phyloP scores from a whole-genome alignment of 2,329 filamentous ascomycete genomes.

The Aspergillus brunneoviolaceus region DNA sequence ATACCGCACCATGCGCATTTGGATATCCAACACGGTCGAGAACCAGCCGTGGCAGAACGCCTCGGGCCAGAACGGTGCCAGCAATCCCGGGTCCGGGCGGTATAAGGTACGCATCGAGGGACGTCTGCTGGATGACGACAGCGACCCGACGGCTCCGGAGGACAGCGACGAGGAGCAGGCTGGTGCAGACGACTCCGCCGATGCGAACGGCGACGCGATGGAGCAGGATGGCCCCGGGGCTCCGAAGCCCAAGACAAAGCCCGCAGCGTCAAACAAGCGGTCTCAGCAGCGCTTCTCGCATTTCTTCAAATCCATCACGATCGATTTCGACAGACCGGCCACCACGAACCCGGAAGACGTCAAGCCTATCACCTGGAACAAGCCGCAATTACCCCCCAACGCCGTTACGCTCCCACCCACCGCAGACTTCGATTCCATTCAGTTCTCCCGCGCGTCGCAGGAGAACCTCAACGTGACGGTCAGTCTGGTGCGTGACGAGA shows the following conservation, averaged over 20 bases:
- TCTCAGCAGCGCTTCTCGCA: constrained; percentile 47
- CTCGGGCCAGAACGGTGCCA: constrained; percentile 63
- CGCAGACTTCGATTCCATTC: constrained; percentile 83
- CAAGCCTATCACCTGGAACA: constrained; percentile 76
- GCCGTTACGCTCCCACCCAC: constrained; percentile 58
- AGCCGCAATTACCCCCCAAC: constrained; percentile 60
- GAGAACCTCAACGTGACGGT: constrained; percentile 90
- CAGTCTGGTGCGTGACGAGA: constrained; percentile 80
- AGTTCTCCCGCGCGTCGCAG: constrained; percentile 88
- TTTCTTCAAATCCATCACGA: constrained; percentile 53
- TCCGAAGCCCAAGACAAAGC: constrained; percentile 26
- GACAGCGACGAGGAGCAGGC: constrained; percentile 47
- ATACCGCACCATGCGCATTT: constrained; percentile 82
- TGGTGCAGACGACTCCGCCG: constrained; percentile 21
- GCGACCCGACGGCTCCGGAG: constrained; percentile 53
- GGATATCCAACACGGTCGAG: constrained; percentile 92
- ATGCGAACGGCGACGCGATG: constrained; percentile 52
- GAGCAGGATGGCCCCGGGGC: constrained; percentile 56
- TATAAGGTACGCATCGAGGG: constrained; percentile 94
- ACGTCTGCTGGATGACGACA: constrained; percentile 70
- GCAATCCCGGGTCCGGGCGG: constrained; percentile 39
- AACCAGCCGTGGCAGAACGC: constrained; percentile 92
- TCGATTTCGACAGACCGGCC: constrained; percentile 51
- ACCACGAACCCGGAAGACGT: constrained; percentile 44
- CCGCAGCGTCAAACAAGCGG: constrained; percentile 24